Percentiles rank a stretch among this genome's conserved stretches.
Evolutionary conservation across 441 rosid species (phyloP).

Genomic region (Gossypium lobatum): DNA sequence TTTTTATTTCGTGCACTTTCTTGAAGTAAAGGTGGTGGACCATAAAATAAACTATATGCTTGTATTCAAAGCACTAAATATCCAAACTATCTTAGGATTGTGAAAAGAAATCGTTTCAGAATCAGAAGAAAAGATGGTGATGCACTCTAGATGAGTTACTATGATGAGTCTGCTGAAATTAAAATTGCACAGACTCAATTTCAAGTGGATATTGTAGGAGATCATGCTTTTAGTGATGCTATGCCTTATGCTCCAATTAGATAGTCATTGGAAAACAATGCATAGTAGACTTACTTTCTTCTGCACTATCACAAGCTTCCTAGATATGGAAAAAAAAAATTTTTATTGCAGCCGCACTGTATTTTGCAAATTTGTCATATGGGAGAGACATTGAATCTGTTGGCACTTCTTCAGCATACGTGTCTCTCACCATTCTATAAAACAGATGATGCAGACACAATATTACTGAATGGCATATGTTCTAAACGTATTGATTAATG

Average conservation of each 20-base stretch:
- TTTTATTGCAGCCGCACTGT: slow-evolving; percentile 20
- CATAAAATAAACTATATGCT: not conserved
- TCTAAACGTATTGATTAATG: slow-evolving; percentile 26
- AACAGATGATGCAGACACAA: slow-evolving; percentile 43
- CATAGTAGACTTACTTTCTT: slow-evolving; percentile 27
- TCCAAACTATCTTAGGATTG: not conserved
- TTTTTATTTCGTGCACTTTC: not conserved
- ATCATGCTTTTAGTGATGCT: slow-evolving; percentile 34
- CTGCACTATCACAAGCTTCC: slow-evolving; percentile 33
- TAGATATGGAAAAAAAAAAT: slow-evolving; percentile 19
- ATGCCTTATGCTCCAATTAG: slow-evolving; percentile 36
- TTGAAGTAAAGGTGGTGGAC: not conserved
- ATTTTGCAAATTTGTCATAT: slow-evolving; percentile 30
- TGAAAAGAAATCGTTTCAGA: slow-evolving; percentile 20
- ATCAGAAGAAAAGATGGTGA: slow-evolving; percentile 20
- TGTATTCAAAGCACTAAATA: not conserved
- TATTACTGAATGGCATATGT: slow-evolving; percentile 20
- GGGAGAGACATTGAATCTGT: slow-evolving; percentile 14
- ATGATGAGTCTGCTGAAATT: slow-evolving; percentile 27
- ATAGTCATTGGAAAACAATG: slow-evolving; percentile 24
- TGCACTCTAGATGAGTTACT: not conserved
- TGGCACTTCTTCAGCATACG: slow-evolving; percentile 22
- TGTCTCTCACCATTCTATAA: slow-evolving; percentile 24
- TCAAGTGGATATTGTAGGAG: slow-evolving; percentile 28
- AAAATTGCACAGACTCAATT: slow-evolving; percentile 24